These are phyloP conservation scores for Fusarium hostae DNA, from an alignment of 2,329 filamentous ascomycete species.

Conservation along the genomic window DNA sequence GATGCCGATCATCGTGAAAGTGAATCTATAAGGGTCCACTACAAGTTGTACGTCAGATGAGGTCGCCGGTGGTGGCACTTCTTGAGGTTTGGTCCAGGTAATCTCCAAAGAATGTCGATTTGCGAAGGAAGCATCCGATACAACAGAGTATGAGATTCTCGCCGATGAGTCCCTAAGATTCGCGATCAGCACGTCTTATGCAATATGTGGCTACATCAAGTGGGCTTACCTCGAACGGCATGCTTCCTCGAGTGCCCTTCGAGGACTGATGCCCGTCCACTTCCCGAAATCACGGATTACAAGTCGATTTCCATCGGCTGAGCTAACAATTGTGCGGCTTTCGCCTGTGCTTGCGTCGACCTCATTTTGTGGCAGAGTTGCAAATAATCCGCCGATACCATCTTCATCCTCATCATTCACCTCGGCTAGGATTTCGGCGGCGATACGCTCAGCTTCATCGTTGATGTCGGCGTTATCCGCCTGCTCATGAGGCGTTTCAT, in stretches of 20 bases:
- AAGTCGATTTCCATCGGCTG: conserved; percentile 64
- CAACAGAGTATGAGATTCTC: conserved; percentile 72
- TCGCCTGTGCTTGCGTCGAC: conserved; percentile 69
- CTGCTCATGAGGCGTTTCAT: conserved; percentile 40
- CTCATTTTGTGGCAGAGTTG: conserved; percentile 69
- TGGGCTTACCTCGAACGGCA: conserved; percentile 76
- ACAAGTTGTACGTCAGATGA: conserved; percentile 58
- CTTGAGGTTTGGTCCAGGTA: conserved; percentile 81
- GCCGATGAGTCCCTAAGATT: conserved; percentile 72
- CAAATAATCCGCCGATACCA: conserved; percentile 63
- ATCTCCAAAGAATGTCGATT: conserved; percentile 81
- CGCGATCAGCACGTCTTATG: conserved; percentile 4
- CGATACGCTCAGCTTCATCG: conserved; percentile 68
- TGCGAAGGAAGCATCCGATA: conserved; percentile 80
- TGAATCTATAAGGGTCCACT: conserved; percentile 63
- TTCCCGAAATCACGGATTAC: conserved; percentile 86
- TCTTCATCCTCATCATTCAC: conserved; percentile 62
- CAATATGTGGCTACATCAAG: neutral
- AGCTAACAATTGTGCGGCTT: conserved; percentile 65
- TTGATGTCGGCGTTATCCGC: conserved; percentile 59
- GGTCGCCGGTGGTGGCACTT: conserved; percentile 50
- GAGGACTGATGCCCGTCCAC: conserved; percentile 79
- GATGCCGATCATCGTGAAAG: conserved; percentile 78
- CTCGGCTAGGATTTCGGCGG: conserved; percentile 67
- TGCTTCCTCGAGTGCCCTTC: conserved; percentile 84